Evolutionary conservation across 805 yeast species (phyloP).

Genomic region (Wickerhamiella bombiphila): DNA sequence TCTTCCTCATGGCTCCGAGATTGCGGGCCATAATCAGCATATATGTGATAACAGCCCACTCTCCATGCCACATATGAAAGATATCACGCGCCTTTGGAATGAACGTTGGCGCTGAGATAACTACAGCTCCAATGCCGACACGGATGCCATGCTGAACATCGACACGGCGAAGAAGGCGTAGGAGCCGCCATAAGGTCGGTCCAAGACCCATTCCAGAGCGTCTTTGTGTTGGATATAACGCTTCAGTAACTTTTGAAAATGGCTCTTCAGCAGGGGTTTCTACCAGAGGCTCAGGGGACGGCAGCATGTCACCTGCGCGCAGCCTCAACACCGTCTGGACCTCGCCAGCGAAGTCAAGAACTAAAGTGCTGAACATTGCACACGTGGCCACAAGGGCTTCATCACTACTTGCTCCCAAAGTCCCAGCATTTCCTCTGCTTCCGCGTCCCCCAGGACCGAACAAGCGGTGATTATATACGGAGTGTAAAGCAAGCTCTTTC

Average conservation of each 20-base stretch:
- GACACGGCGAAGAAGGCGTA: constrained; percentile 40
- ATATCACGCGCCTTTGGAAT: constrained; percentile 36
- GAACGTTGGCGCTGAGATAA: constrained; percentile 54
- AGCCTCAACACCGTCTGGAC: constrained; percentile 28
- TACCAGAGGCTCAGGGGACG: background rate
- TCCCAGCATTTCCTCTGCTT: background rate
- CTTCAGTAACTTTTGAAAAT: constrained; percentile 8
- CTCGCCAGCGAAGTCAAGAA: constrained; percentile 50
- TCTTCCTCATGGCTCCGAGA: constrained; percentile 70
- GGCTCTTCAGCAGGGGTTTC: constrained; percentile 1
- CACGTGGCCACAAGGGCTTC: constrained; percentile 60
- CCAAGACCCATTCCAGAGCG: constrained; percentile 11
- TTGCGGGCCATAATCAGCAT: constrained; percentile 76
- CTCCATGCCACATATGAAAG: constrained; percentile 59
- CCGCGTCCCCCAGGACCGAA: constrained; percentile 21
- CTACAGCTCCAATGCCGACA: constrained; percentile 63
- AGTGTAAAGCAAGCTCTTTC: constrained; percentile 41
- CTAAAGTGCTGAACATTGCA: constrained; percentile 57
- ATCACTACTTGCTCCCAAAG: background rate
- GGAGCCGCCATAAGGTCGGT: constrained; percentile 23
- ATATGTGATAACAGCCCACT: constrained; percentile 74
- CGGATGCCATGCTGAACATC: constrained; percentile 69
- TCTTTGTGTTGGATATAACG: constrained; percentile 9
- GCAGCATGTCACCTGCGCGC: background rate
- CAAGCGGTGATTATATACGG: constrained; percentile 41